phyloP scores from a whole-genome alignment of 768 basidiomycete genomes.

The Trametes elegans region DNA sequence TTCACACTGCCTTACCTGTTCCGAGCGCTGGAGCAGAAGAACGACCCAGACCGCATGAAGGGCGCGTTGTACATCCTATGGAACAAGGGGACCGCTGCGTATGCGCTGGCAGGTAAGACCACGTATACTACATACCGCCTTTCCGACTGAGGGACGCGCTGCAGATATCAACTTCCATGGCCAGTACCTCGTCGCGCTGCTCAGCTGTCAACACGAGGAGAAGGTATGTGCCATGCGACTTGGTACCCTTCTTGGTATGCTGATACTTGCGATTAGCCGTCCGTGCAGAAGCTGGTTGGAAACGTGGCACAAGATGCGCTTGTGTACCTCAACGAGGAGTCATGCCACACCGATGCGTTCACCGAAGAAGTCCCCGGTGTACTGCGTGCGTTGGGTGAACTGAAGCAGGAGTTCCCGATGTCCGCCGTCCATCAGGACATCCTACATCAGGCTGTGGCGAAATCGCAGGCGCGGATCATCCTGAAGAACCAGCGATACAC shows the following conservation, averaged over 20 bases:
- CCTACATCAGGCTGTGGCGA: slow-evolving; percentile 42
- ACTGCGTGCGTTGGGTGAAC: slow-evolving; percentile 43
- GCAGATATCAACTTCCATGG: slow-evolving; percentile 57
- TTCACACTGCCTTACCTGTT: slow-evolving; percentile 60
- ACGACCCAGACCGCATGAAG: slow-evolving; percentile 92
- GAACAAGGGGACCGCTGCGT: slow-evolving; percentile 67
- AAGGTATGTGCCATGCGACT: slow-evolving; percentile 49
- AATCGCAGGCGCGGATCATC: slow-evolving; percentile 40
- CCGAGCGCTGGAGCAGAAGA: slow-evolving; percentile 63
- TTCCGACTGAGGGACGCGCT: neutral
- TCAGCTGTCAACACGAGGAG: slow-evolving; percentile 82
- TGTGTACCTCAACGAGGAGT: slow-evolving; percentile 60
- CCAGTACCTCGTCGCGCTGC: slow-evolving; percentile 57
- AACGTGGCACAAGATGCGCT: slow-evolving; percentile 63
- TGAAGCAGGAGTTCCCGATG: slow-evolving; percentile 51
- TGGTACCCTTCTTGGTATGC: neutral
- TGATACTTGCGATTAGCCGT: slow-evolving; percentile 45
- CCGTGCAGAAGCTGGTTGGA: slow-evolving; percentile 69
- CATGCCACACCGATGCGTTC: slow-evolving; percentile 61
- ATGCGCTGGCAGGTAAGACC: slow-evolving; percentile 62
- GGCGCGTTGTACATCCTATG: slow-evolving; percentile 83
- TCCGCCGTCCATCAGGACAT: slow-evolving; percentile 42
- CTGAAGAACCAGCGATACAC: slow-evolving; percentile 46
- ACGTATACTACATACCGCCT: slow-evolving; percentile 5
- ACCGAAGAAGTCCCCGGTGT: slow-evolving; percentile 46